phyloP scores from a whole-genome alignment of 768 basidiomycete species.

The Sarcodon aspratus region DNA sequence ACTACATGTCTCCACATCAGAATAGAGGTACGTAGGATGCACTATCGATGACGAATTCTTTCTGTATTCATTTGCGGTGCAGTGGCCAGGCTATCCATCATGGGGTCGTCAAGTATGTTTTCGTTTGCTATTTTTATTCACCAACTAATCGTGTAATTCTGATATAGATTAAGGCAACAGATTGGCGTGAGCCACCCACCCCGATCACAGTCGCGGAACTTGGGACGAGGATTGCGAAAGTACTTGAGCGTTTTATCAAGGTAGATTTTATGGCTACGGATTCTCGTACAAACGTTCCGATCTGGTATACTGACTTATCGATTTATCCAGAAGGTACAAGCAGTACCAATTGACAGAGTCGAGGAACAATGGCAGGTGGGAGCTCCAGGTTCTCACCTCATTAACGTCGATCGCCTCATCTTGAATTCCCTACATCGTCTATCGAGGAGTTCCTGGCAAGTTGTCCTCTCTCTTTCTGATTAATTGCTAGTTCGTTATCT shows the following conservation, averaged over 20 bases:
- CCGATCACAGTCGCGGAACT: slow-evolving; percentile 69
- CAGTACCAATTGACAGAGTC: no score
- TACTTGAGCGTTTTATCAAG: slow-evolving; percentile 54
- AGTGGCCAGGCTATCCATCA: slow-evolving; percentile 75
- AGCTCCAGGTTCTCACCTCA: not conserved
- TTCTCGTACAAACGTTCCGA: no score
- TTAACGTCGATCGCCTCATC: not conserved
- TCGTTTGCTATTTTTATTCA: no score
- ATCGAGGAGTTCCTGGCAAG: not conserved
- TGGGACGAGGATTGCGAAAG: slow-evolving; percentile 72
- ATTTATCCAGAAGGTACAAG: no score
- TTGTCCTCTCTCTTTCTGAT: no score
- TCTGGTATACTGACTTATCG: no score
- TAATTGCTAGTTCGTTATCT: no score
- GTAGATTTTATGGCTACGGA: slow-evolving; percentile 10
- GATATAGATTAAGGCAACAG: slow-evolving; percentile 69
- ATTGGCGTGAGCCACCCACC: slow-evolving; percentile 67
- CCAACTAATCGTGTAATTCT: no score
- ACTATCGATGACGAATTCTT: no score
- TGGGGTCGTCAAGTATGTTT: slow-evolving; percentile 50
- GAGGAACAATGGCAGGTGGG: not conserved
- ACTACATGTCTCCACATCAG: no score
- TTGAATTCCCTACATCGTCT: not conserved
- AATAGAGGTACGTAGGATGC: no score
- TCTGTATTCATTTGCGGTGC: not conserved